Evolutionary conservation across 2,329 filamentous ascomycete species (phyloP).

Genomic region (Xylogone sp.): DNA sequence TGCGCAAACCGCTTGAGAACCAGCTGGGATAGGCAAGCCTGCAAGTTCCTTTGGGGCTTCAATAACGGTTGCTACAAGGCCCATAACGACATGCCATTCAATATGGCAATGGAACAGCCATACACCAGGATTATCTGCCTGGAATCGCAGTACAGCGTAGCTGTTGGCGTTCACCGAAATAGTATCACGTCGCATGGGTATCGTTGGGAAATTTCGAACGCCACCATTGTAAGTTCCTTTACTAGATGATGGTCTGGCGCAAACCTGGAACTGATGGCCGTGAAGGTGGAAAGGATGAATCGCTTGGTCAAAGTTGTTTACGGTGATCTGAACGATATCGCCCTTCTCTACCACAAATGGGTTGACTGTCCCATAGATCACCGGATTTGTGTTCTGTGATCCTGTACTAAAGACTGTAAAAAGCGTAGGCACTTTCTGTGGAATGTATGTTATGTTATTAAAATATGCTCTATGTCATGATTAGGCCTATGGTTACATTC

Average conservation of each 20-base stretch:
- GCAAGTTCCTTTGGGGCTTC: background rate
- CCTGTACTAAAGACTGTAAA: conserved; percentile 60
- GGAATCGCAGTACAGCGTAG: conserved; percentile 65
- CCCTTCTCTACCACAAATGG: conserved; percentile 62
- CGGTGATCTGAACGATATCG: conserved; percentile 52
- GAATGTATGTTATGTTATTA: conserved; percentile 72
- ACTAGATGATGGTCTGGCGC: conserved; percentile 13
- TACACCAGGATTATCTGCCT: conserved; percentile 64
- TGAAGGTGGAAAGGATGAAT: conserved; percentile 16
- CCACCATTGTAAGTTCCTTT: too few species aligned
- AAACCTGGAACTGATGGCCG: conserved; percentile 25
- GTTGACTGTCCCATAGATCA: conserved; percentile 61
- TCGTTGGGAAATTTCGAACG: too few species aligned
- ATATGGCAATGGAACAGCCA: conserved; percentile 72
- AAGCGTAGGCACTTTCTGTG: conserved; percentile 72
- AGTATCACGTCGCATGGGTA: conserved; percentile 54
- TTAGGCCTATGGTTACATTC: background rate
- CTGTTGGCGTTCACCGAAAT: conserved; percentile 61
- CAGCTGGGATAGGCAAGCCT: conserved; percentile 1
- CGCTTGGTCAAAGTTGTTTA: conserved; percentile 44
- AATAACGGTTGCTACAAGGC: conserved; percentile 29
- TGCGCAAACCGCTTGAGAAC: conserved; percentile 18
- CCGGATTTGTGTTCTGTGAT: conserved; percentile 38
- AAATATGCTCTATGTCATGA: background rate
- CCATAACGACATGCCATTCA: conserved; percentile 43